These are phyloP conservation scores for Eleusine indica DNA, from an alignment of 176 grass and related monocot genomes.

Conservation along the genomic window DNA sequence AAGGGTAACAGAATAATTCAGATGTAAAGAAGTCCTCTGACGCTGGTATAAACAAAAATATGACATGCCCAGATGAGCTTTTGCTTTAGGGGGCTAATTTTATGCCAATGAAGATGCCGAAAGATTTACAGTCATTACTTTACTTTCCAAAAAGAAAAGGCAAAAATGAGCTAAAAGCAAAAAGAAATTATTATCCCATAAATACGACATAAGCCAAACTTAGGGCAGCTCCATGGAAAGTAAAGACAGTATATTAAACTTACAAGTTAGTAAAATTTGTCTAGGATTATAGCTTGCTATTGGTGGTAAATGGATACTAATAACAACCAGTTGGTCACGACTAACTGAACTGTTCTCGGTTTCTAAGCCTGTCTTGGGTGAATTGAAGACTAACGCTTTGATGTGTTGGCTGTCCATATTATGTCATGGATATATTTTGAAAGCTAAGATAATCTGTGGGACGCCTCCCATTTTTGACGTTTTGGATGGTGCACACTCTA, in stretches of 20 bases:
- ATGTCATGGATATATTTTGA: neutral
- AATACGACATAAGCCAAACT: neutral
- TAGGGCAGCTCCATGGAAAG: neutral
- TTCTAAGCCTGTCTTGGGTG: neutral
- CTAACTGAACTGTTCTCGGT: neutral
- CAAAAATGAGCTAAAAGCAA: neutral
- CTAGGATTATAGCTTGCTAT: neutral
- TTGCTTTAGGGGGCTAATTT: neutral
- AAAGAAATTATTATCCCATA: neutral
- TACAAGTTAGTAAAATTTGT: neutral
- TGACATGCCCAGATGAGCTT: neutral
- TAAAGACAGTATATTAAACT: neutral
- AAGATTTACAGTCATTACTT: constrained; percentile 11
- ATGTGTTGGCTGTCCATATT: constrained; percentile 5
- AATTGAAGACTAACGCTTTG: constrained; percentile 5
- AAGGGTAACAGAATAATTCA: constrained; percentile 21
- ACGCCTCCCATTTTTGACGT: too few relatives aligned
- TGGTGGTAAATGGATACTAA: neutral
- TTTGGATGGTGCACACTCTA: neutral
- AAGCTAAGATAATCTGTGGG: neutral
- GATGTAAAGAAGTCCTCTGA: constrained; percentile 13
- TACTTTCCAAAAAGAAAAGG: neutral
- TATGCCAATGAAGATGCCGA: neutral
- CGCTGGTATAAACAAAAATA: constrained; percentile 1
- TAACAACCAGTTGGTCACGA: neutral